phyloP scores from a whole-genome alignment of 1,139 yeast genomes.

The Cylindricascospora bacillispora region DNA sequence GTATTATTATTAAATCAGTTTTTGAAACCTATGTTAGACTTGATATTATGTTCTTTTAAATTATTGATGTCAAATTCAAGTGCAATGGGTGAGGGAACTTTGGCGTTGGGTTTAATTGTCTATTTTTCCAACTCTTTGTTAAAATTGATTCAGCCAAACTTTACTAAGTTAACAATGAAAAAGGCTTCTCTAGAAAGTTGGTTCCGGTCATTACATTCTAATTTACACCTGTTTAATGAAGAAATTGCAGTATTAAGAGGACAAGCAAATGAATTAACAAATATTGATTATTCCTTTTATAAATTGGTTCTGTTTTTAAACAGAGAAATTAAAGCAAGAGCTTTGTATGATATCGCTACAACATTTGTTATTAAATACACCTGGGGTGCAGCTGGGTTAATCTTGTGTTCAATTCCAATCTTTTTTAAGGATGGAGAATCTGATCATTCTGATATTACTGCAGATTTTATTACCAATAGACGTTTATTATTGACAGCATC shows the following conservation, averaged over 20 bases:
- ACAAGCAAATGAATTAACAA: slow-evolving; percentile 65
- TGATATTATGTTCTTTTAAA: slow-evolving; percentile 72
- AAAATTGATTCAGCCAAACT: slow-evolving; percentile 76
- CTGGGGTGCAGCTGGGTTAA: slow-evolving; percentile 92
- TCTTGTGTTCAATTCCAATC: slow-evolving; percentile 80
- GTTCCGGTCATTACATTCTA: slow-evolving; percentile 70
- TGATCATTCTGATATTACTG: slow-evolving; percentile 43
- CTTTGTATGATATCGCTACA: slow-evolving; percentile 64
- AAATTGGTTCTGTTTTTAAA: slow-evolving; percentile 69
- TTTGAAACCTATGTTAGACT: slow-evolving; percentile 73
- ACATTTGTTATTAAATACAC: slow-evolving; percentile 81
- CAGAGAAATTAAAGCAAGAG: slow-evolving; percentile 65
- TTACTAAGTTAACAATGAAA: slow-evolving; percentile 68
- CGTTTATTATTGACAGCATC: slow-evolving; percentile 75
- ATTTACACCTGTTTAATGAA: slow-evolving; percentile 66
- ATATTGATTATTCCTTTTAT: slow-evolving; percentile 70
- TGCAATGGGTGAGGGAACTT: slow-evolving; percentile 73
- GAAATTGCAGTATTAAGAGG: slow-evolving; percentile 83
- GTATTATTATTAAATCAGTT: slow-evolving; percentile 77
- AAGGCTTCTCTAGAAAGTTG: slow-evolving; percentile 79
- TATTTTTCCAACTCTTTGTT: slow-evolving; percentile 68
- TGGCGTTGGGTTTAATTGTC: slow-evolving; percentile 68
- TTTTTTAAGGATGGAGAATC: slow-evolving; percentile 43
- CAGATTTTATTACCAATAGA: slow-evolving; percentile 81
- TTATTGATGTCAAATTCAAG: slow-evolving; percentile 46